A percentile compares a stretch with the other conserved stretches of the same genome.
phyloP scores from a whole-genome alignment of 305 asterid species.

The Fraxinus ornus region DNA sequence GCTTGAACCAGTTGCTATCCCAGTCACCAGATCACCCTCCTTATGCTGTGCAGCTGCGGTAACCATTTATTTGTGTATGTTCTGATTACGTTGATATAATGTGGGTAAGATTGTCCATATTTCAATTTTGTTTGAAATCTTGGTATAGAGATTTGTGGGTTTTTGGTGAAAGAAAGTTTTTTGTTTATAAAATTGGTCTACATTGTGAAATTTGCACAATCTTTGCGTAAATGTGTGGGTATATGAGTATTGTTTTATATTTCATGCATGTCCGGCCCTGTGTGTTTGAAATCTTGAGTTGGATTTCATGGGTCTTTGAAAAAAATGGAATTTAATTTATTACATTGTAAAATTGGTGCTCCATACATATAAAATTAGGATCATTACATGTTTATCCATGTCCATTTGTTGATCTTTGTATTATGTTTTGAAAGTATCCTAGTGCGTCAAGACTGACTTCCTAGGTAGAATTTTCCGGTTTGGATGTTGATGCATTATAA shows the following conservation, averaged over 20 bases:
- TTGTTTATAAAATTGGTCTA: not conserved
- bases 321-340: not conserved
- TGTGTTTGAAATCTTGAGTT: not conserved
- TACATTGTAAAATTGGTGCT: not conserved
- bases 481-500: not conserved
- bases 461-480: not conserved
- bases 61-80: not conserved
- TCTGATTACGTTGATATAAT: not conserved
- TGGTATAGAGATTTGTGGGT: not conserved
- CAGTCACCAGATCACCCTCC: slow-evolving; percentile 52
- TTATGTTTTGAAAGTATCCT: not conserved
- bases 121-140: not conserved
- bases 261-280: not conserved
- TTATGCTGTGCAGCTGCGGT: slow-evolving; percentile 60
- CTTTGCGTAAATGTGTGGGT: not conserved
- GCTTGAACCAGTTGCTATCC: slow-evolving; percentile 26
- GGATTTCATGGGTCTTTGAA: not conserved
- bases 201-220: not conserved
- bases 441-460: not conserved
- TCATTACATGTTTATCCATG: not conserved
- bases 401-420: not conserved
- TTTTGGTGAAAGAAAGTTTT: not conserved
- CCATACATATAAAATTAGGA: not conserved
- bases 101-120: not conserved
- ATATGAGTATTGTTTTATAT: not conserved